These are phyloP conservation scores for Saturnispora mendoncae DNA, from an alignment of 805 yeast genomes.

Conservation along the genomic window DNA sequence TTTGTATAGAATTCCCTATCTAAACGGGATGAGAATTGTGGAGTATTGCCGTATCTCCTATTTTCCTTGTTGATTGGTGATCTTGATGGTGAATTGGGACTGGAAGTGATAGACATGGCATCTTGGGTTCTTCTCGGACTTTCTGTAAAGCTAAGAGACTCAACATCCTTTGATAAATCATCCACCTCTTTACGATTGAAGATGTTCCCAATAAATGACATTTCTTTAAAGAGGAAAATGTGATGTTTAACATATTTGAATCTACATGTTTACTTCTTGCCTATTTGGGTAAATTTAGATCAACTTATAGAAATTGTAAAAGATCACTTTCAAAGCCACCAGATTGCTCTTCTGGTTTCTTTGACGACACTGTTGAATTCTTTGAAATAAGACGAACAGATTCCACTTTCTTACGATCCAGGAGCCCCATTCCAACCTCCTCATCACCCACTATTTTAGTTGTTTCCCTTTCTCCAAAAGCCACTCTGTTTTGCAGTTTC, in stretches of 20 bases:
- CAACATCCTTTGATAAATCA: constrained; percentile 29
- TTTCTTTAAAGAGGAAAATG: constrained; percentile 4
- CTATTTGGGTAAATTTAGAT: constrained; percentile 3
- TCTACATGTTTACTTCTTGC: constrained; percentile 15
- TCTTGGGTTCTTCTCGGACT: constrained; percentile 19
- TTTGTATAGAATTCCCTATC: constrained; percentile 42
- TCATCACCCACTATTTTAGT: constrained; percentile 61
- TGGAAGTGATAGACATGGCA: constrained; percentile 23
- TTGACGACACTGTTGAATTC: constrained; percentile 2
- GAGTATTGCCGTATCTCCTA: neutral
- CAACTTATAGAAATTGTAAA: constrained; percentile 2
- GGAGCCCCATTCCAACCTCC: constrained; percentile 78
- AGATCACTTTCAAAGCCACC: neutral
- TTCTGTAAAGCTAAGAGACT: constrained; percentile 25
- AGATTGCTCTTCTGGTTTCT: constrained; percentile 12
- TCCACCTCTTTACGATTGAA: constrained; percentile 26
- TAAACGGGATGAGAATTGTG: constrained; percentile 19
- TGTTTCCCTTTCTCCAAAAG: constrained; percentile 68
- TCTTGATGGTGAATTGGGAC: constrained; percentile 26
- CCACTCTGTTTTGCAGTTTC: constrained; percentile 76
- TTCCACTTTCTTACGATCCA: constrained; percentile 27
- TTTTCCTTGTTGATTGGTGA: constrained; percentile 20
- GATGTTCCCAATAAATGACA: constrained; percentile 25
- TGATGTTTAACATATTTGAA: neutral
- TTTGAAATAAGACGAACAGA: constrained; percentile 15